Conservation (phyloP, 2,329 filamentous ascomycete species). For the Fusarium nodosum region DNA sequence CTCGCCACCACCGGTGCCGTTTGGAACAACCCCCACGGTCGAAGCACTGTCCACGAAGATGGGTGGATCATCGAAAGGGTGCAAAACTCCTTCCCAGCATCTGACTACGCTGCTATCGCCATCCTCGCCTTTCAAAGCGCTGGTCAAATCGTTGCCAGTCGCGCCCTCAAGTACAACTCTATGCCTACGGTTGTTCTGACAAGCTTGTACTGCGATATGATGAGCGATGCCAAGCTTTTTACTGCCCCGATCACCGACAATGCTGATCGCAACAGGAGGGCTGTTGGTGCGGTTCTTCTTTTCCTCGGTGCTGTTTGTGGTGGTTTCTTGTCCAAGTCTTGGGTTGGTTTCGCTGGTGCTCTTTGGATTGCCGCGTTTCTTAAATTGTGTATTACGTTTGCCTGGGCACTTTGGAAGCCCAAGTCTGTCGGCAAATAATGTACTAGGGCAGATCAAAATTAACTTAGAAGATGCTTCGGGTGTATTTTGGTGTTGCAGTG, state of each 20-base stretch:
- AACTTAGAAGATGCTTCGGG: background rate
- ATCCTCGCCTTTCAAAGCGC: constrained; percentile 49
- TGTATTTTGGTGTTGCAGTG: background rate
- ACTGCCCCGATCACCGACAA: constrained; percentile 45
- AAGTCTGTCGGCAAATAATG: constrained; percentile 21
- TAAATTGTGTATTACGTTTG: constrained; percentile 40
- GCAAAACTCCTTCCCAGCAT: constrained; percentile 41
- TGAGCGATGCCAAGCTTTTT: constrained; percentile 49
- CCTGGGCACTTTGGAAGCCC: constrained; percentile 48
- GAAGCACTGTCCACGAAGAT: constrained; percentile 27
- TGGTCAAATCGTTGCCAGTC: constrained; percentile 47
- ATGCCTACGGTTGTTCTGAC: constrained; percentile 49
- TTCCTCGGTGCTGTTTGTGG: constrained; percentile 45
- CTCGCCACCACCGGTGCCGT: constrained; percentile 48
- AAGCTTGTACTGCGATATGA: constrained; percentile 49
- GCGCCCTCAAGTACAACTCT: constrained; percentile 48
- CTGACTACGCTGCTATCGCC: constrained; percentile 45
- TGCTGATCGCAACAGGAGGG: constrained; percentile 44
- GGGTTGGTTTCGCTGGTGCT: constrained; percentile 47
- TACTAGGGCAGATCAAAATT: background rate
- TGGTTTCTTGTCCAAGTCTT: constrained; percentile 49
- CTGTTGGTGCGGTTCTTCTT: constrained; percentile 40
- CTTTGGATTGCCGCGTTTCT: constrained; percentile 49
- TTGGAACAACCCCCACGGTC: constrained; percentile 34
- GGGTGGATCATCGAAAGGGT: constrained; percentile 46